Evolutionary conservation across 371 early-diverging fungal genomes (phyloP).

Genomic region (Caulochytrium protostelioides): DNA sequence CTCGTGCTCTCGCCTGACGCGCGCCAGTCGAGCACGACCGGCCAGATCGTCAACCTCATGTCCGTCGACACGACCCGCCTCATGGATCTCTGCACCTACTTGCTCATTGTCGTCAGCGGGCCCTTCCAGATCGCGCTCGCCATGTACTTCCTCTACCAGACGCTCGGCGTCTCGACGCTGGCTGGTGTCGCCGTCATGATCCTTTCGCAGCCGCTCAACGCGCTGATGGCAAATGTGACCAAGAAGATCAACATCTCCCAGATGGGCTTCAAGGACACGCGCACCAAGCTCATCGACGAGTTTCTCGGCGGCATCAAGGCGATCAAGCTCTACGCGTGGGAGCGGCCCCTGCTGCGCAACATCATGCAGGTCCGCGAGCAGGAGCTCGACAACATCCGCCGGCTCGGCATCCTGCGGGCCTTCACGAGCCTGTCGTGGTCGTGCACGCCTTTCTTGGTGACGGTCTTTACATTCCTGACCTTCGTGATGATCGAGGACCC

Average conservation of each 20-base stretch:
- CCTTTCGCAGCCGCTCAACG: neutral
- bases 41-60: slow-evolving; percentile 80
- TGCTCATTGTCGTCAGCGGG: slow-evolving; percentile 66
- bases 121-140: slow-evolving; percentile 74
- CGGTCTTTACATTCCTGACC: slow-evolving; percentile 58
- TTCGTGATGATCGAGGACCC: slow-evolving; percentile 27
- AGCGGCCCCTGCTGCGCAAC: slow-evolving; percentile 20
- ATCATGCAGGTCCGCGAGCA: slow-evolving; percentile 51
- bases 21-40: slow-evolving; percentile 58
- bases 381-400: slow-evolving; percentile 47
- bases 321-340: slow-evolving; percentile 44
- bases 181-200: slow-evolving; percentile 68
- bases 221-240: neutral
- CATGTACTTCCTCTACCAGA: slow-evolving; percentile 50
- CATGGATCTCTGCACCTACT: slow-evolving; percentile 42
- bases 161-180: slow-evolving; percentile 62
- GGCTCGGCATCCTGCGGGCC: slow-evolving; percentile 24
- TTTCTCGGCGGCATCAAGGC: slow-evolving; percentile 78
- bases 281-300: slow-evolving; percentile 85
- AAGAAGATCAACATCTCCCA: slow-evolving; percentile 12
- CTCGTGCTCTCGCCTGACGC: slow-evolving; percentile 45
- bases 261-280: slow-evolving; percentile 72
- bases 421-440: slow-evolving; percentile 22
- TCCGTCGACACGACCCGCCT: slow-evolving; percentile 67
- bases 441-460: slow-evolving; percentile 69